phyloP scores from a whole-genome alignment of 305 asterid species.

The Solanum hybrid region DNA sequence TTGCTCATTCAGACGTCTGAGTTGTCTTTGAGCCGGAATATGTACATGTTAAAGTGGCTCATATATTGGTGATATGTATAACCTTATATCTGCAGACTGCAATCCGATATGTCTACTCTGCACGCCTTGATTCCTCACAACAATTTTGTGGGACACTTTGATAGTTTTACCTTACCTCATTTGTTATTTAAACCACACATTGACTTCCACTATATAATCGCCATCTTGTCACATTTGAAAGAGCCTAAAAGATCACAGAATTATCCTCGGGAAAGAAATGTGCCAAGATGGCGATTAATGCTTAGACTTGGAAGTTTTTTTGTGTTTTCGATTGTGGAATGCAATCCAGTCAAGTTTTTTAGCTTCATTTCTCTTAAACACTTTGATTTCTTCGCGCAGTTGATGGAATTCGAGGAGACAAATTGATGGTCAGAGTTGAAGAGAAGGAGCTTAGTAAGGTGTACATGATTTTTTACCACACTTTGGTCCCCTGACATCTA shows the following conservation, averaged over 20 bases:
- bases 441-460: neutral
- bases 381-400: neutral
- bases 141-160: neutral
- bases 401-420: neutral
- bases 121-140: neutral
- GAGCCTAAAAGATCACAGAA: neutral
- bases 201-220: neutral
- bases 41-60: neutral
- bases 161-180: too few relatives aligned
- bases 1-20: neutral
- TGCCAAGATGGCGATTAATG: neutral
- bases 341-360: neutral
- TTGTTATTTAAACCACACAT: neutral
- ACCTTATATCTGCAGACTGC: neutral
- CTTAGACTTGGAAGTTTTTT: neutral
- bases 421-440: neutral
- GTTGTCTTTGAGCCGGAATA: neutral
- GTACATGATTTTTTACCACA: neutral
- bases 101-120: neutral
- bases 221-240: neutral
- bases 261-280: neutral
- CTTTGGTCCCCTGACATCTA: neutral
- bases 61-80: neutral
- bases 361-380: neutral
- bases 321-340: neutral